phyloP scores from a whole-genome alignment of 148 eudicot genomes.

The Rhododendron simsii region DNA sequence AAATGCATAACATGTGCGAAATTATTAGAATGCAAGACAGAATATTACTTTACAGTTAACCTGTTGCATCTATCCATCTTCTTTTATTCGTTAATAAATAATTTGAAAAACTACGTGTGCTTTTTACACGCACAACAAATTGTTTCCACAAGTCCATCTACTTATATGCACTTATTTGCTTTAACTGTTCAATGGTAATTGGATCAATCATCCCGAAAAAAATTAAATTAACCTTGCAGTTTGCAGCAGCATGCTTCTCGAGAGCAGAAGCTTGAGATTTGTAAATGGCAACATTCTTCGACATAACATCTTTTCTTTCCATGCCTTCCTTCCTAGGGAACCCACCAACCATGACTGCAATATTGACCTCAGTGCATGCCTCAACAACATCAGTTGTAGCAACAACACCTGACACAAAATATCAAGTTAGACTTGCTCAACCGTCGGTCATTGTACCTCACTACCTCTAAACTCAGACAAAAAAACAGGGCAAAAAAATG shows the following conservation, averaged over 20 bases:
- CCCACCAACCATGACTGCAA: slow-evolving; percentile 95
- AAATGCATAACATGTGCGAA: not conserved
- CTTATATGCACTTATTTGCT: not conserved
- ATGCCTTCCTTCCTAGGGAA: slow-evolving; percentile 97
- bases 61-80: not conserved
- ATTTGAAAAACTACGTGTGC: not conserved
- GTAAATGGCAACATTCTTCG: slow-evolving; percentile 92
- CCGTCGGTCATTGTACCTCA: not conserved
- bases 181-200: not conserved
- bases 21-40: not conserved
- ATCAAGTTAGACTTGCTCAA: slow-evolving; percentile 2
- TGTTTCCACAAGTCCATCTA: not conserved
- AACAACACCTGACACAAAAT: slow-evolving; percentile 61
- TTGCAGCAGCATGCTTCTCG: slow-evolving; percentile 91
- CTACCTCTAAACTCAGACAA: not conserved
- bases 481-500: no score
- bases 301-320: slow-evolving; percentile 95
- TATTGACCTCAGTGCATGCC: slow-evolving; percentile 86
- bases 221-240: slow-evolving; percentile 72
- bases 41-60: not conserved
- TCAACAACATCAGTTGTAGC: slow-evolving; percentile 88
- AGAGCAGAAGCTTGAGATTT: slow-evolving; percentile 95
- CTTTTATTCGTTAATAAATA: not conserved
- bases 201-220: not conserved
- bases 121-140: not conserved